These are phyloP conservation scores for Microthlaspi erraticum DNA, from an alignment of 345 rosid genomes.

Conservation along the genomic window DNA sequence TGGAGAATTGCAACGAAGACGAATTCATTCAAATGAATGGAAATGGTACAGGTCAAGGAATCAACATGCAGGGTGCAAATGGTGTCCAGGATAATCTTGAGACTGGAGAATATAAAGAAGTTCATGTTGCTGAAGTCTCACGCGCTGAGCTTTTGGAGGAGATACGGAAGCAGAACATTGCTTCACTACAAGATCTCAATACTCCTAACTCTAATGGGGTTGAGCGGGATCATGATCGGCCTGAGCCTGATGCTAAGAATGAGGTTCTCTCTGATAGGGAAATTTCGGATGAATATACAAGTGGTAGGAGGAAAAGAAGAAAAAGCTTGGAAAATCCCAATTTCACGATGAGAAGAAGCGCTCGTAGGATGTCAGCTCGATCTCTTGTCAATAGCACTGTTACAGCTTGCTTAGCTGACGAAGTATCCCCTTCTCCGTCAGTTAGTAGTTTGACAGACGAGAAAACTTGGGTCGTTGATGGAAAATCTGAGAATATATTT, in stretches of 20 bases:
- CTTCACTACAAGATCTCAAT: constrained; percentile 28
- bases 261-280: constrained; percentile 48
- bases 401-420: constrained; percentile 39
- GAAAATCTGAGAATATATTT: constrained; percentile 50
- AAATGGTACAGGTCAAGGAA: constrained; percentile 34
- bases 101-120: constrained; percentile 52
- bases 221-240: constrained; percentile 39
- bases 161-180: constrained; percentile 42
- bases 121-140: constrained; percentile 50
- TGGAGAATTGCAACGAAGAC: constrained; percentile 51
- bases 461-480: constrained; percentile 40
- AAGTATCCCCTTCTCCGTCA: constrained; percentile 57
- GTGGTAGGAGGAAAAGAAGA: constrained; percentile 61
- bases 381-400: constrained; percentile 41
- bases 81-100: constrained; percentile 36
- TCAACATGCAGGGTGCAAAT: constrained; percentile 37
- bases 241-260: constrained; percentile 40
- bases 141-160: constrained; percentile 43
- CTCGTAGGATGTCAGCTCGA: constrained; percentile 66
- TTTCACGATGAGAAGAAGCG: constrained; percentile 74
- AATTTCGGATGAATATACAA: constrained; percentile 43
- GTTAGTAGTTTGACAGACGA: constrained; percentile 67
- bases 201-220: constrained; percentile 42
- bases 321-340: constrained; percentile 45
- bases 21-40: constrained; percentile 33